phyloP scores from a whole-genome alignment of 2,329 filamentous ascomycete genomes.

The Penicillium capsulatum region DNA sequence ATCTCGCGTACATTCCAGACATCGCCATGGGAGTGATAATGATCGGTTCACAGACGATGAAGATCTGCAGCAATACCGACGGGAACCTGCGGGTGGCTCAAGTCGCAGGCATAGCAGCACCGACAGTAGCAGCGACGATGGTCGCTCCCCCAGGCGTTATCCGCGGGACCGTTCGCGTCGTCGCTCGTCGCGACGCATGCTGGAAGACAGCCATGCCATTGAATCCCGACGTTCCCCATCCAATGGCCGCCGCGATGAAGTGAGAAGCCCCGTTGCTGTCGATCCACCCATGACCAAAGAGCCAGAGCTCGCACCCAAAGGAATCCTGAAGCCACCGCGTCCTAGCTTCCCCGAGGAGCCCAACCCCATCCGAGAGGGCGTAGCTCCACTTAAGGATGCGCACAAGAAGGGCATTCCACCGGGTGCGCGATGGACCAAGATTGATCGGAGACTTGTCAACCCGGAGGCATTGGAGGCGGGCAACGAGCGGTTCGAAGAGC shows the following conservation, averaged over 20 bases:
- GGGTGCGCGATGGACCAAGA: conserved; percentile 88
- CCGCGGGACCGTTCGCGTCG: conserved; percentile 21
- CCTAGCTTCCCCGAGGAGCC: conserved; percentile 81
- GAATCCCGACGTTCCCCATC: conserved; percentile 19
- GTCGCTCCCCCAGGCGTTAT: conserved; percentile 13
- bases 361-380: conserved; percentile 79
- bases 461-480: conserved; percentile 78
- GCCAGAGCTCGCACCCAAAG: conserved; percentile 64
- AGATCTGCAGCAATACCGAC: conserved; percentile 30
- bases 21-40: conserved; percentile 23
- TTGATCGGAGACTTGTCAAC: conserved; percentile 82
- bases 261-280: conserved; percentile 25
- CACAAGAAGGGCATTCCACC: conserved; percentile 67
- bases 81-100: conserved; percentile 24
- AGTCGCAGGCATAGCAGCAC: conserved; percentile 25
- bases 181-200: conserved; percentile 22
- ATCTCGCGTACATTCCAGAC: conserved; percentile 22
- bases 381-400: conserved; percentile 87
- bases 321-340: conserved; percentile 80
- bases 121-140: conserved; percentile 25
- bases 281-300: conserved; percentile 44
- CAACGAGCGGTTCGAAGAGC: conserved; percentile 87
- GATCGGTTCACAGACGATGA: conserved; percentile 33
- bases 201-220: conserved; percentile 14
- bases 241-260: conserved; percentile 19